Evolutionary conservation across 2,329 filamentous ascomycete genomes (phyloP).

Genomic region (Aspergillus melleus): DNA sequence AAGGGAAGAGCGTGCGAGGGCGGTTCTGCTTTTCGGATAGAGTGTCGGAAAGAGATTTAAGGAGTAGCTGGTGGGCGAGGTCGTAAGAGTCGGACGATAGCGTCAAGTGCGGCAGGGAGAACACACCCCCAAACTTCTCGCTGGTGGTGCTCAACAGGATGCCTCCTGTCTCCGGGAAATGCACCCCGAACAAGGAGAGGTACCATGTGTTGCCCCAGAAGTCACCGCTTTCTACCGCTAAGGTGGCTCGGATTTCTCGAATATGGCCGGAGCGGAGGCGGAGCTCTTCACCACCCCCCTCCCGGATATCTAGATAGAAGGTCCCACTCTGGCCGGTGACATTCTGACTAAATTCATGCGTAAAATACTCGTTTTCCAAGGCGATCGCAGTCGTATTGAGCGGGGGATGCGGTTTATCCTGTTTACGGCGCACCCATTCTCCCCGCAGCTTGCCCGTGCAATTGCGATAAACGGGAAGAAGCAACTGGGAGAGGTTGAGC

Average conservation of each 20-base stretch:
- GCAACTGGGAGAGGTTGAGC: constrained; percentile 37
- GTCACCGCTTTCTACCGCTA: constrained; percentile 71
- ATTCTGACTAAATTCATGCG: constrained; percentile 72
- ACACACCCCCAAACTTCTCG: constrained; percentile 91
- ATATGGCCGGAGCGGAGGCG: constrained; percentile 53
- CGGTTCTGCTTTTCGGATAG: constrained; percentile 64
- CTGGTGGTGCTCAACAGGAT: constrained; percentile 85
- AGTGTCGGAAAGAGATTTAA: constrained; percentile 67
- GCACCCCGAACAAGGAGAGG: constrained; percentile 77
- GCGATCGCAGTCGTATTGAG: constrained; percentile 66
- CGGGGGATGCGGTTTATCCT: constrained; percentile 51
- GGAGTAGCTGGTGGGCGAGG: constrained; percentile 65
- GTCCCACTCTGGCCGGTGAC: constrained; percentile 71
- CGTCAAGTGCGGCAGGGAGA: constrained; percentile 80
- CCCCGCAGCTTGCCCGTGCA: constrained; percentile 74
- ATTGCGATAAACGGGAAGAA: constrained; percentile 70
- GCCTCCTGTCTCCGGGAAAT: constrained; percentile 78
- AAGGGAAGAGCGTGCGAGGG: constrained; percentile 64
- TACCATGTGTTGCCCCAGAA: constrained; percentile 74
- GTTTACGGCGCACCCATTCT: constrained; percentile 66
- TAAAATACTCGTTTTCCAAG: constrained; percentile 66
- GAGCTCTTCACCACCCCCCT: constrained; percentile 45
- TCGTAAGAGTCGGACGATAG: constrained; percentile 57
- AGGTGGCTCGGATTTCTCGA: constrained; percentile 67
- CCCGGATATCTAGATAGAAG: constrained; percentile 67